Base-by-base conservation (phyloP, 371 early-diverging fungal species). In the Gilbertella persicaria region DNA sequence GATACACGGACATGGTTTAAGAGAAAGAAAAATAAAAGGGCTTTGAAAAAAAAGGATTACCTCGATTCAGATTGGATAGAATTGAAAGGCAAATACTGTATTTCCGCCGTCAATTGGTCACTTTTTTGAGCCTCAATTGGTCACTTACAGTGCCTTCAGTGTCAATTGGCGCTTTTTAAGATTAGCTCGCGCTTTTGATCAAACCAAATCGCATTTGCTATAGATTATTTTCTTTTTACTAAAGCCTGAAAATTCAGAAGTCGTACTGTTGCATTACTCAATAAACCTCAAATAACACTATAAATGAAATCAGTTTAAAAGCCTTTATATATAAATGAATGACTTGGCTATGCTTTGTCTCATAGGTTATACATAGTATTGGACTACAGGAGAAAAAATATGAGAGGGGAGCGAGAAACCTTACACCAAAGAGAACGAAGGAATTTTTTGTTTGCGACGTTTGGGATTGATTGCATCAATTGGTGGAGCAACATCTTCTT, bases 231-330 rank as follows among this genome's bases (percentile, higher is more conserved):
- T 38, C 36, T 45, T 45, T 45, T 53, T 20, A 53, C 53, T 39
- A 45, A 45, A 53, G 45, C 45, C 46, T 53, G 45, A 45, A 46
- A 54, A 40, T 46, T 54, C 54, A 54, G 20, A 38, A 53, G 45
- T 53, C 45, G 44, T 42, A 46, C 55, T 55, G 48, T 48, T 30
- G 19, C 40, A 55, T 35, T 55, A 55, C 48, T 30, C 55, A 47
- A 55, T 55, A 45, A 53, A 53, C 28, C 45, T 53, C 45, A n/a
- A 23, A 45, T 47, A 40, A 55, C 24, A 55, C 36, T 55, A 48
- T 39, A 35, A 48, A 47, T 55, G 47, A 55, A 55, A 55, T 55
- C 48, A 55, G 48, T 47, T 55, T 47, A 55, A 47, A 55, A 41
- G 48, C 47, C 54, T 55, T 42, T 55, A 55, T 47, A 55, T 55